A percentile compares a stretch with the other conserved stretches of the same genome.
Conservation (phyloP, 345 rosid genomes). For the Atalantia buxifolia region DNA sequence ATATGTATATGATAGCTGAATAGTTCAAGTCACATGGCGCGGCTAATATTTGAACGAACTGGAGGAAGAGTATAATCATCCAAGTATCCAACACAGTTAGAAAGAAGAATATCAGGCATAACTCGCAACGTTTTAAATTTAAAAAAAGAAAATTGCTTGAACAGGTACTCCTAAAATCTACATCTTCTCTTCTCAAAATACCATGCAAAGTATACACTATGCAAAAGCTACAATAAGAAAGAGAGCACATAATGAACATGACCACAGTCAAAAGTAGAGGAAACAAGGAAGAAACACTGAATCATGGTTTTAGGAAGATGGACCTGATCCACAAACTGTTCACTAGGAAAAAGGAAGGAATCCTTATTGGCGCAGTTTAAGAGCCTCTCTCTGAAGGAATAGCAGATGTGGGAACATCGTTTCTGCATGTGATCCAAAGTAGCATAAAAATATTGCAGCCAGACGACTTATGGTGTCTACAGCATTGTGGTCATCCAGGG, state of each 20-base stretch:
- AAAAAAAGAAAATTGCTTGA: not conserved
- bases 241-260: not conserved
- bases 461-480: constrained; percentile 40
- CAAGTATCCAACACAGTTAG: not conserved
- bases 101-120: not conserved
- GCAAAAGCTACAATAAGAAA: not conserved
- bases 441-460: constrained; percentile 36
- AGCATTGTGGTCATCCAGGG: constrained; percentile 39
- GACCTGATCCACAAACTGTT: not conserved
- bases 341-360: not conserved
- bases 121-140: not conserved
- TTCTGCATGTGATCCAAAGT: constrained; percentile 56
- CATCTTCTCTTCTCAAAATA: not conserved
- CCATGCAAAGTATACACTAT: not conserved
- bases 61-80: not conserved
- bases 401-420: constrained; percentile 44
- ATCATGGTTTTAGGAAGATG: not conserved
- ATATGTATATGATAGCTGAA: not conserved
- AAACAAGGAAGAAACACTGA: not conserved
- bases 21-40: not conserved
- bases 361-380: constrained; percentile 10
- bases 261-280: not conserved
- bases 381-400: constrained; percentile 30
- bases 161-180: not conserved
- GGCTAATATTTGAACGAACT: not conserved